Evolutionary conservation across 495 filamentous ascomycete species (phyloP), one percentile per base, ranked within the genome.

Genomic region (Oidiodendron maius): DNA sequence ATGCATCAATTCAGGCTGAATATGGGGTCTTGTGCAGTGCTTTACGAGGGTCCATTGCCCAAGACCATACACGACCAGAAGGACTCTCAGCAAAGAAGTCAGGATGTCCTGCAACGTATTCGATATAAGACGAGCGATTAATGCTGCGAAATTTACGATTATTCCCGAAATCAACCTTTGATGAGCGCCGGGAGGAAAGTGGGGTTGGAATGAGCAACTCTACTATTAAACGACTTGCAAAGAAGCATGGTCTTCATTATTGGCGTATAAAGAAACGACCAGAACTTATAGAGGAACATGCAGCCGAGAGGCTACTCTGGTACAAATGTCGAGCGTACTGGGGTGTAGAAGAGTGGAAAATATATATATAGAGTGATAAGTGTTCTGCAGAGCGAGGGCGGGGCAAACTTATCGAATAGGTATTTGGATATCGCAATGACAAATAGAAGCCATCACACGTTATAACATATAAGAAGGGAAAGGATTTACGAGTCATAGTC

Each of bases 281-380:
- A 12, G 39, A 44, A 4, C 46, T 57, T 24, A 38, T 50, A 39
- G 34, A 42, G 10, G 40, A 49, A 45, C 20, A 44, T 26, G 55
- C 55, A 18, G 22, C 23, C 46, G 21, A 43, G 21, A 22, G 48
- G 35, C 40, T 43, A 40, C 11, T 30, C 9, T 59, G 44, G 43
- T 51, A n/a, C 32, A 38, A 25, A 38, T 36, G 20, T 40, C 9
- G 44, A 40, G 35, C 3, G 20, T 21, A 53, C 42, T 59, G 26
- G 43, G 37, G n/a, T 21, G 28, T 46, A 17, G 37, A 48, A 25
- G 13, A 42, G 28, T 48, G 47, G 40, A 45, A 25, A 24, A 48
- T 48, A 48, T 56, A 52, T 42, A 60, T 60, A 37, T 60, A 47
- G 49, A 48, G 48, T 26, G 50, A 59, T 30, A 54, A 59, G 42